phyloP scores from a whole-genome alignment of 1,284 basidiomycete genomes.

The Puccinia hordei region DNA sequence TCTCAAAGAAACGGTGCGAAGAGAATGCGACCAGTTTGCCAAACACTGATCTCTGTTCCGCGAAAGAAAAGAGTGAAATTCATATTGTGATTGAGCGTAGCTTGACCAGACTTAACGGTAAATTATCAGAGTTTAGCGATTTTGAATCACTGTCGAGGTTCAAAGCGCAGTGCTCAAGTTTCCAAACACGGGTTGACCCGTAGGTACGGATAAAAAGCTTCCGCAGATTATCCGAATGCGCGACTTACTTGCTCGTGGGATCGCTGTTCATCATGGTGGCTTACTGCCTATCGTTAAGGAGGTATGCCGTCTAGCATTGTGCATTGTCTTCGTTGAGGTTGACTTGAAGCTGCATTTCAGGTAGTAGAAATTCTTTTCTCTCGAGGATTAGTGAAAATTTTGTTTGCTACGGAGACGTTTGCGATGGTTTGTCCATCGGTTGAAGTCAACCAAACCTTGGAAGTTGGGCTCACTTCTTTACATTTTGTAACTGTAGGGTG shows the following conservation, averaged over 20 bases:
- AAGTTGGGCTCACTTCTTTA: background rate
- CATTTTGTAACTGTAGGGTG: constrained; percentile 67
- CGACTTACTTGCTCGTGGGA: constrained; percentile 84
- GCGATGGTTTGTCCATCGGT: constrained; percentile 74
- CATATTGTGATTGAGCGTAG: constrained; percentile 93
- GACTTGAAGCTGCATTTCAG: constrained; percentile 60
- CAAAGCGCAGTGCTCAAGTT: background rate
- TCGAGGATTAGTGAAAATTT: constrained; percentile 89
- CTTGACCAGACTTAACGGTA: constrained; percentile 84
- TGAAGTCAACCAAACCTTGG: background rate
- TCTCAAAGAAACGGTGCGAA: constrained; percentile 95
- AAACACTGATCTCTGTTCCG: constrained; percentile 82
- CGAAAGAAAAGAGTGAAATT: constrained; percentile 90
- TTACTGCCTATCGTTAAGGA: constrained; percentile 96
- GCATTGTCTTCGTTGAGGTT: constrained; percentile 10
- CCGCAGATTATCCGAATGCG: constrained; percentile 93
- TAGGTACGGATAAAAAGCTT: constrained; percentile 86
- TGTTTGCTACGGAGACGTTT: constrained; percentile 99
- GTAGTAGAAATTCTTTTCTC: constrained; percentile 96
- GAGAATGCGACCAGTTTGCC: constrained; percentile 89
- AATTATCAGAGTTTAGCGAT: constrained; percentile 49
- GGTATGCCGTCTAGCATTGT: constrained; percentile 62
- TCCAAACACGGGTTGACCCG: constrained; percentile 25
- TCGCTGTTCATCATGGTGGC: constrained; percentile 97
- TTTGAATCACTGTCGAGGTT: background rate